Evolutionary conservation across 1,139 yeast genomes (phyloP), one percentile per base, ranked within the genome.

Genomic region (Saccharomyces hybrid): DNA sequence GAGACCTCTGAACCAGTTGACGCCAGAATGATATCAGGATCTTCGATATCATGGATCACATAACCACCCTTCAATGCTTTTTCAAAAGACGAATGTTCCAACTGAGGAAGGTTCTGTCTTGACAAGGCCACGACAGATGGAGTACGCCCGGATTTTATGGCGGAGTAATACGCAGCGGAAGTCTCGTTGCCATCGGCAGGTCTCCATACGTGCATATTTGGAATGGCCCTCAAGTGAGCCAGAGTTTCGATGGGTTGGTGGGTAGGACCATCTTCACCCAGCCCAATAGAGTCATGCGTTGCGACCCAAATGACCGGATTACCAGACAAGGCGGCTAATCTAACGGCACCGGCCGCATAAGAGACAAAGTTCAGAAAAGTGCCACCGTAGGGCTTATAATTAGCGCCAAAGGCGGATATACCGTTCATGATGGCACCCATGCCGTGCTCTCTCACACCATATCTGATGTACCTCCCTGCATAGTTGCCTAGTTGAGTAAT

Each of bases 181-280:
- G 87, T 85, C 80, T 93, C 99, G 75, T 93, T 93, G 80, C 99
- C 99, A 74, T 93, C 99, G 72, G 99, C 98, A 66, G 99, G 99
- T 82, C 99, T 89, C 98, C 98, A 93, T 60, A 93, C 98, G 73
- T 86, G 82, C 68, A 84, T 70, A 81, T 93, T 93, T 78, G 99
- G 99, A 68, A 82, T 74, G 65, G 98, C 96, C 82, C 99, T 88
- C 77, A 93, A 83, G 77, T 91, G 98, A 59, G 97, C 96, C 73
- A 93, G 79, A 60, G 98, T 91, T 82, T 93, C 99, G 69, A 93
- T 89, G 75, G 99, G 99, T 81, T 93, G 98, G 78, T 93, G 99
- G 73, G 99, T 93, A 74, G 98, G 98, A 73, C 99, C 99, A 73
- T 91, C 99, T 81, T 91, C 99, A 78, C 99, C 99, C 67, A 93